phyloP scores from a whole-genome alignment of 1,284 basidiomycete genomes.

The Tylopilus orsonianus region DNA sequence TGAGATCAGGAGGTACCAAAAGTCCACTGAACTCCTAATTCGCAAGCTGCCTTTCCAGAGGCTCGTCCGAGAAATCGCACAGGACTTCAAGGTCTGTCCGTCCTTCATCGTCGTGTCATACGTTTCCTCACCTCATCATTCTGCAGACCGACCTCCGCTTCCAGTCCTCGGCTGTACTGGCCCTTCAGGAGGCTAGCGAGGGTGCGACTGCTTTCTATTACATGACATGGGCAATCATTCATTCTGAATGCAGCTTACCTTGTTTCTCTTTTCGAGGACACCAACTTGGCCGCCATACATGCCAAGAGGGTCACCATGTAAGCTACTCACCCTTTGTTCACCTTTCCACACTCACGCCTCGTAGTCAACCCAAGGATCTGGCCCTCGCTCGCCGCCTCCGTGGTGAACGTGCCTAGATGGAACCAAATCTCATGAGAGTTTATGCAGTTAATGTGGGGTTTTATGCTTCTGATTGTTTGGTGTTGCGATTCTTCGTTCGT shows the following conservation, averaged over 20 bases:
- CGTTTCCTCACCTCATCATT: background rate
- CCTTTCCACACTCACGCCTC: constrained; percentile 10
- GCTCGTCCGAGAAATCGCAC: constrained; percentile 72
- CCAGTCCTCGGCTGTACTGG: constrained; percentile 69
- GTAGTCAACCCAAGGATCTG: constrained; percentile 48
- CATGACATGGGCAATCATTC: background rate
- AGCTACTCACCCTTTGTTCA: background rate
- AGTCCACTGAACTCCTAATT: constrained; percentile 78
- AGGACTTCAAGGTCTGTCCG: constrained; percentile 65
- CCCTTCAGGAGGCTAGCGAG: constrained; percentile 70
- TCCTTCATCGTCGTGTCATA: background rate
- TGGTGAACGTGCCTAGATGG: constrained; percentile 25
- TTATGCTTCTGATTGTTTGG: background rate
- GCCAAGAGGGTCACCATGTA: constrained; percentile 62
- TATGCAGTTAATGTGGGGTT: background rate
- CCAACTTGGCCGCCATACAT: constrained; percentile 62
- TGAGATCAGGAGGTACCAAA: constrained; percentile 85
- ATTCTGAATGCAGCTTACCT: constrained; percentile 47
- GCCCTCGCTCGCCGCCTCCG: constrained; percentile 48
- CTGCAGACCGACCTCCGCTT: constrained; percentile 44
- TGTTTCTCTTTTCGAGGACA: constrained; percentile 65
- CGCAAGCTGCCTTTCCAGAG: constrained; percentile 80
- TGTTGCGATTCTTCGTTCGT: background rate
- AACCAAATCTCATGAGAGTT: background rate
- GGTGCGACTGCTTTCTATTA: constrained; percentile 26